These are phyloP conservation scores for Neoboletus magnificus DNA, from an alignment of 768 basidiomycete species.

Conservation along the genomic window DNA sequence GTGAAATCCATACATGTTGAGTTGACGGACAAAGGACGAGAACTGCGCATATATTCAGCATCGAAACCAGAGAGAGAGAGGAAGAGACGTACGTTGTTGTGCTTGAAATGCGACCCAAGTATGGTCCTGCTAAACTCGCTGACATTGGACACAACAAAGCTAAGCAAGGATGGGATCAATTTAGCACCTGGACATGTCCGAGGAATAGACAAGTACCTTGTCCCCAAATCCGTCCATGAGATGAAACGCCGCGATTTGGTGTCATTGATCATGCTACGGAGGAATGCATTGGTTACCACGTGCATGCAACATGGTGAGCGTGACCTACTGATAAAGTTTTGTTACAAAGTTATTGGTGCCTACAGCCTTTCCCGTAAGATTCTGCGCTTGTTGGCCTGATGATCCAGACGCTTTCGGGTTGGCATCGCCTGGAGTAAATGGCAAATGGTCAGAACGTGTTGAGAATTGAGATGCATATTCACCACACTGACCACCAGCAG, in stretches of 20 bases:
- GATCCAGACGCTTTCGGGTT: constrained; percentile 16
- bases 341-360: constrained; percentile 80
- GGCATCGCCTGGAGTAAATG: constrained; percentile 1
- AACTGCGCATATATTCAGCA: constrained; percentile 49
- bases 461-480: neutral
- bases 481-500: constrained; percentile 10
- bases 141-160: constrained; percentile 83
- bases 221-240: constrained; percentile 77
- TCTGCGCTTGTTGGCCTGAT: constrained; percentile 40
- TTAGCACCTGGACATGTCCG: neutral
- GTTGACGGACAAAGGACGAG: constrained; percentile 89
- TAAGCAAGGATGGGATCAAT: constrained; percentile 12
- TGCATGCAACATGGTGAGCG: neutral
- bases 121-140: constrained; percentile 85
- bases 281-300: neutral
- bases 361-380: constrained; percentile 62
- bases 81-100: constrained; percentile 67
- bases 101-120: constrained; percentile 84
- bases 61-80: constrained; percentile 17
- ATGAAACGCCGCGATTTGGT: constrained; percentile 77
- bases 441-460: neutral
- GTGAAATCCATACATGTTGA: constrained; percentile 96
- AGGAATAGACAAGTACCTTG: constrained; percentile 40
- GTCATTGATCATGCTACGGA: constrained; percentile 79
- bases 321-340: constrained; percentile 78